Conservation (phyloP, 495 filamentous ascomycete species). For the Neurospora terricola region DNA sequence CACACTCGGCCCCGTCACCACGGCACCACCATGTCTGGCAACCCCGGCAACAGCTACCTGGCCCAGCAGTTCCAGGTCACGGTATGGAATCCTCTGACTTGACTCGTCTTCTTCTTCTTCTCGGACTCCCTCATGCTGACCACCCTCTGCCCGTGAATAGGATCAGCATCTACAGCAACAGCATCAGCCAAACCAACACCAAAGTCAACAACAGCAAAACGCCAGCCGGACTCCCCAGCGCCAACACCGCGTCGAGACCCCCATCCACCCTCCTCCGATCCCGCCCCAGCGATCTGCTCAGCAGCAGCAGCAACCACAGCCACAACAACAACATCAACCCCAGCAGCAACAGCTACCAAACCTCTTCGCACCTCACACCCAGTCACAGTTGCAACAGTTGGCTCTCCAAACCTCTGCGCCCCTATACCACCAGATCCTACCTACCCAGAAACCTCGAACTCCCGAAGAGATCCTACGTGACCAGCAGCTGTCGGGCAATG, state of each 20-base stretch:
- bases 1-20: background rate
- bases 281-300: constrained; percentile 4
- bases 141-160: background rate
- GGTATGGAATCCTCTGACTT: background rate
- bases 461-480: constrained; percentile 1
- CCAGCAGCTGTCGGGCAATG: background rate
- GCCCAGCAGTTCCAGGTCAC: constrained; percentile 5
- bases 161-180: background rate
- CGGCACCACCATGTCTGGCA: background rate
- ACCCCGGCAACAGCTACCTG: background rate
- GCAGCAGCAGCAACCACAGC: constrained; percentile 4
- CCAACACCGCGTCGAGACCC: constrained; percentile 7
- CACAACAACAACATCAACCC: constrained; percentile 6
- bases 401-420: background rate
- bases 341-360: constrained; percentile 8
- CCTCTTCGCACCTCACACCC: background rate
- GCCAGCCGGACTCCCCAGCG: background rate
- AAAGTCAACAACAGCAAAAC: background rate
- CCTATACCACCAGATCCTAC: constrained; percentile 1
- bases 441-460: constrained; percentile 2
- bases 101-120: background rate
- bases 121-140: background rate
- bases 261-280: constrained; percentile 12
- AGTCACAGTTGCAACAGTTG: background rate
- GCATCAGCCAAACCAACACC: background rate